A percentile compares a stretch with the other conserved stretches of the same genome.
Conservation (phyloP, 2,329 filamentous ascomycete genomes). For the Colletotrichum tropicicola region DNA sequence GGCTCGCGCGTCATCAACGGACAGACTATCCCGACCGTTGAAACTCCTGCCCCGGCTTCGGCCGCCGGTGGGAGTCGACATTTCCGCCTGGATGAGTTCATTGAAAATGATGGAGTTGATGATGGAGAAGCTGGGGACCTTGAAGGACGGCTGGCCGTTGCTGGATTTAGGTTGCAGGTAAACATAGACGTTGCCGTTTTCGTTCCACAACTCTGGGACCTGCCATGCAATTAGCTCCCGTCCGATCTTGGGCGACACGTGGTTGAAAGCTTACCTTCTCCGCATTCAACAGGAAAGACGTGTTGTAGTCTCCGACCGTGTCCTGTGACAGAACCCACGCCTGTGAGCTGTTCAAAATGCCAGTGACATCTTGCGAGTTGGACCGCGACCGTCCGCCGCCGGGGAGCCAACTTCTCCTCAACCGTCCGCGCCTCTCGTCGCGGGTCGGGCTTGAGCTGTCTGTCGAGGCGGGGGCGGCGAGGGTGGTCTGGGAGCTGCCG, state of each 20-base stretch:
- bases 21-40: slow-evolving; percentile 55
- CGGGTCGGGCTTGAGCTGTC: slow-evolving; percentile 54
- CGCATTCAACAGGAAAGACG: slow-evolving; percentile 57
- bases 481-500: slow-evolving; percentile 22
- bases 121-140: slow-evolving; percentile 63
- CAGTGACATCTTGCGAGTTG: slow-evolving; percentile 50
- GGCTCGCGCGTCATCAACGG: slow-evolving; percentile 58
- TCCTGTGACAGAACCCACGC: slow-evolving; percentile 67
- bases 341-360: slow-evolving; percentile 33
- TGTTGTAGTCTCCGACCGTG: slow-evolving; percentile 64
- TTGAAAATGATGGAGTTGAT: slow-evolving; percentile 63
- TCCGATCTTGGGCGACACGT: slow-evolving; percentile 25
- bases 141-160: slow-evolving; percentile 66
- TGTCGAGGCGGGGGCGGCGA: slow-evolving; percentile 41
- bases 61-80: slow-evolving; percentile 39
- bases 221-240: slow-evolving; percentile 37
- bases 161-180: slow-evolving; percentile 63
- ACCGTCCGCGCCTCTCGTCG: slow-evolving; percentile 48
- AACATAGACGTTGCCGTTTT: slow-evolving; percentile 64
- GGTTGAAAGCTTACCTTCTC: slow-evolving; percentile 60
- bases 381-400: slow-evolving; percentile 58
- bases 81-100: slow-evolving; percentile 59
- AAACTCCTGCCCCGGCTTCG: slow-evolving; percentile 53
- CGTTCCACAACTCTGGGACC: slow-evolving; percentile 75
- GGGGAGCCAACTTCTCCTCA: slow-evolving; percentile 64